These are phyloP conservation scores for Serendipita sp. DNA, from an alignment of 1,284 basidiomycete species.

Conservation along the genomic window DNA sequence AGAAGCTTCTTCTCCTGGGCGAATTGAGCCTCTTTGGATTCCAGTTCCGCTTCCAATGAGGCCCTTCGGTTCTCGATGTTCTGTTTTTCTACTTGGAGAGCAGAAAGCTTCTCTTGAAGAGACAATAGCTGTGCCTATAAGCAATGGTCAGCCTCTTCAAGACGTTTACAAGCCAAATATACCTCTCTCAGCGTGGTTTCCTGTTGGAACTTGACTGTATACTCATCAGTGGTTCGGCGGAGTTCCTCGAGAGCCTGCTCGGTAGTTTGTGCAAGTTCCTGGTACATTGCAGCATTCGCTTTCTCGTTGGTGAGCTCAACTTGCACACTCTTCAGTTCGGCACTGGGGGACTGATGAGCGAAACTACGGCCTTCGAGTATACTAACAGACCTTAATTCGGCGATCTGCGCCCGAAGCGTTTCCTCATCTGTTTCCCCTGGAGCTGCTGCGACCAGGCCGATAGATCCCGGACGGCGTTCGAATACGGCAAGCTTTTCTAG, in stretches of 20 bases:
- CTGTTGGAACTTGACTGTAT: slow-evolving; percentile 52
- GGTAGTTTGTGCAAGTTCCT: slow-evolving; percentile 68
- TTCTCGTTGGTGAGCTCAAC: slow-evolving; percentile 57
- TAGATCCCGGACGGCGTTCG: slow-evolving; percentile 45
- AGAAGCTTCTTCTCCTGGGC: slow-evolving; percentile 63
- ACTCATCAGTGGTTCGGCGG: slow-evolving; percentile 64
- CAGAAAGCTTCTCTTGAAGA: slow-evolving; percentile 46
- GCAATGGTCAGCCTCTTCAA: neutral
- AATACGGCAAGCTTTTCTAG: slow-evolving; percentile 78
- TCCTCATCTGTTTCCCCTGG: slow-evolving; percentile 42
- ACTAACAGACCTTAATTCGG: slow-evolving; percentile 56
- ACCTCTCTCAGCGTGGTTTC: slow-evolving; percentile 56
- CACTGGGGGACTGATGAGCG: slow-evolving; percentile 28
- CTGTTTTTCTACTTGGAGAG: slow-evolving; percentile 47
- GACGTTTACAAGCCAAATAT: slow-evolving; percentile 13
- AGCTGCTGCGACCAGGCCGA: slow-evolving; percentile 21
- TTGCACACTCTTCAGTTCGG: slow-evolving; percentile 58
- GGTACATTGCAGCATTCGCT: slow-evolving; percentile 67
- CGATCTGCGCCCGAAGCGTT: slow-evolving; percentile 71
- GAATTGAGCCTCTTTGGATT: slow-evolving; percentile 53
- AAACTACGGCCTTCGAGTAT: neutral
- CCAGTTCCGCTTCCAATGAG: slow-evolving; percentile 16
- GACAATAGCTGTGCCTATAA: slow-evolving; percentile 17
- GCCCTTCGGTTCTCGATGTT: slow-evolving; percentile 27
- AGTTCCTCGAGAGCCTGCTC: slow-evolving; percentile 62